These are phyloP conservation scores for Oenanthe sinensis DNA, from an alignment of 129 eudicot genomes.

Conservation along the genomic window DNA sequence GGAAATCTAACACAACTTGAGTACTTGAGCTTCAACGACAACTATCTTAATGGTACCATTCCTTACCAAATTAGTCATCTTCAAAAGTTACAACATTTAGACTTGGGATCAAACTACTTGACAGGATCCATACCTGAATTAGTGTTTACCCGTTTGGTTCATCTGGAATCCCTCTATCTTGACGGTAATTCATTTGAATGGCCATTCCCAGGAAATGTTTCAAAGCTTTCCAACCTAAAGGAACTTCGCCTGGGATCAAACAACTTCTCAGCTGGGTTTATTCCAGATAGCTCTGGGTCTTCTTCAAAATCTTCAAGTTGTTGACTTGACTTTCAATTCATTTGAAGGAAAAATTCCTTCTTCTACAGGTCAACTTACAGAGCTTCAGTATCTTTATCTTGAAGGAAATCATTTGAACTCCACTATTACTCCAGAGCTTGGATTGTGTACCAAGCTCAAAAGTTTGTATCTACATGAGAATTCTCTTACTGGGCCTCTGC, in stretches of 20 bases:
- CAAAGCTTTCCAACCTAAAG: conserved; percentile 35
- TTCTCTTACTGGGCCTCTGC: too few species aligned
- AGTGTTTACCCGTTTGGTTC: conserved; percentile 34
- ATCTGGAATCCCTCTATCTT: conserved; percentile 51
- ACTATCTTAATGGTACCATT: too few species aligned
- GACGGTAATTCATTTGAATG: conserved; percentile 42
- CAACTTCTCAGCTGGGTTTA: conserved; percentile 40
- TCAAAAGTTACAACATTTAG: too few species aligned
- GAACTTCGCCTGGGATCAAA: conserved; percentile 31
- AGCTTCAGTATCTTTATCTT: too few species aligned
- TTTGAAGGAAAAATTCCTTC: conserved; percentile 50
- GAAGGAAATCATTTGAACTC: too few species aligned
- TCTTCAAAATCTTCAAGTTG: conserved; percentile 32
- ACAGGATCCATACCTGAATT: conserved; percentile 58
- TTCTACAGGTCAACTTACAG: conserved; percentile 60
- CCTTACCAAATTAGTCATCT: too few species aligned
- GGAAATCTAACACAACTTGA: too few species aligned
- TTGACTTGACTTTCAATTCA: conserved; percentile 37
- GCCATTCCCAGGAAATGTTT: conserved; percentile 27
- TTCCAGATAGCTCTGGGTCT: conserved; percentile 34
- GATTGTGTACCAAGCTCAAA: too few species aligned
- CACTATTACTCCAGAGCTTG: too few species aligned
- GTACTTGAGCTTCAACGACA: too few species aligned
- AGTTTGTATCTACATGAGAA: too few species aligned
- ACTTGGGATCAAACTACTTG: too few species aligned